phyloP scores from a whole-genome alignment of 768 basidiomycete genomes.

The Sistotremastrum niveocremeum region DNA sequence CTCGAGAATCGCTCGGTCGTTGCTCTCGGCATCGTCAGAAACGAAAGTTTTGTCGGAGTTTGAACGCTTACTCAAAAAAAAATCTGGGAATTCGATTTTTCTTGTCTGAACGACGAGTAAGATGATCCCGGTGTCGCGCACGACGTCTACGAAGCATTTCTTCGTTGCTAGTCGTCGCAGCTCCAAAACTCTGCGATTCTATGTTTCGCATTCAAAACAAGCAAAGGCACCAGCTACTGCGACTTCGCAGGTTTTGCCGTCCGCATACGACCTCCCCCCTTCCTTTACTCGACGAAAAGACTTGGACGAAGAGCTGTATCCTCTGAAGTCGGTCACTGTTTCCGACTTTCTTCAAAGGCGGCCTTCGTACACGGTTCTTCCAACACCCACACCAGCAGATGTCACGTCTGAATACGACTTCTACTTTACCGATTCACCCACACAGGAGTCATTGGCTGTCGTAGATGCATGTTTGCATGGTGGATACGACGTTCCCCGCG shows the following conservation, averaged over 20 bases:
- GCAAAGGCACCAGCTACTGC: constrained; percentile 41
- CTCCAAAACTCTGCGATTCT: constrained; percentile 27
- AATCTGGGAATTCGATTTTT: too few species aligned
- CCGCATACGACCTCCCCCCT: constrained; percentile 25
- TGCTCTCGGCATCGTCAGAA: constrained; percentile 55
- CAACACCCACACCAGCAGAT: constrained; percentile 49
- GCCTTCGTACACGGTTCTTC: constrained; percentile 42
- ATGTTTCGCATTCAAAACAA: constrained; percentile 50
- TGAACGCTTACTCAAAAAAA: too few species aligned
- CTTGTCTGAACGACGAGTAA: too few species aligned
- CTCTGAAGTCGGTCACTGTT: constrained; percentile 24
- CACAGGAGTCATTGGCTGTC: constrained; percentile 59
- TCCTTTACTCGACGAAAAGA: constrained; percentile 21
- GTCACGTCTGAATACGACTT: constrained; percentile 26
- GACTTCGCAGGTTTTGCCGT: constrained; percentile 22
- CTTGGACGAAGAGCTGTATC: constrained; percentile 5
- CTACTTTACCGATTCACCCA: constrained; percentile 50
- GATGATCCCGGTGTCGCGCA: too few species aligned
- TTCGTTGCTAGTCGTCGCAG: too few species aligned
- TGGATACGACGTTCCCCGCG: constrained; percentile 62
- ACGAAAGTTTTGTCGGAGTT: background rate
- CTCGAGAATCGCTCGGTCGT: constrained; percentile 61
- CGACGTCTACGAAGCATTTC: too few species aligned
- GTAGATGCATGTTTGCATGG: constrained; percentile 77
- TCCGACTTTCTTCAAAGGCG: constrained; percentile 36